Percentiles rank a stretch among this genome's conserved stretches.
phyloP scores from a whole-genome alignment of 768 basidiomycete genomes.

The Hygrophoropsis aurantiaca region DNA sequence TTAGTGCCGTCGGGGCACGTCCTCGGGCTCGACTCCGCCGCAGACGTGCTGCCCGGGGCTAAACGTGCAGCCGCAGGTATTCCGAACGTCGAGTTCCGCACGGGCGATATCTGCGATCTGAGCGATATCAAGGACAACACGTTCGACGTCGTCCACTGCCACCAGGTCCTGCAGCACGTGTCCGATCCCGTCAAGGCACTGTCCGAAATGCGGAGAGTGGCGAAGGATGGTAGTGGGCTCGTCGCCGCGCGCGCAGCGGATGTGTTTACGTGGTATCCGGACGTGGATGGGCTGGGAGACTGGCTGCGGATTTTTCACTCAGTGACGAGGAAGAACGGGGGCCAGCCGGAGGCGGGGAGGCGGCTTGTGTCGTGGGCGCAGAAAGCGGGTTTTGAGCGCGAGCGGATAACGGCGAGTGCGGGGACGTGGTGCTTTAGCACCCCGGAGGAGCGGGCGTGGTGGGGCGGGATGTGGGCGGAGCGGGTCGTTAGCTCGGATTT shows the following conservation, averaged over 20 bases:
- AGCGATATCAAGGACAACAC: conserved; percentile 33
- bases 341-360: conserved; percentile 41
- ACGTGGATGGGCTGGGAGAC: conserved; percentile 27
- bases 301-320: conserved; percentile 16
- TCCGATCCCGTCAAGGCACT: conserved; percentile 38
- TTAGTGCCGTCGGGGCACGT: conserved; percentile 38
- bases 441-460: conserved; percentile 37
- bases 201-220: conserved; percentile 49
- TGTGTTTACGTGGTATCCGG: conserved; percentile 32
- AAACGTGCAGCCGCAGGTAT: conserved; percentile 25
- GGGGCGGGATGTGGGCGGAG: conserved; percentile 39
- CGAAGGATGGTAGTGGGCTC: conserved; percentile 44
- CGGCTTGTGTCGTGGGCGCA: conserved; percentile 37
- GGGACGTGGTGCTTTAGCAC: conserved; percentile 39
- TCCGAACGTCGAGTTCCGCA: conserved; percentile 38
- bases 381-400: conserved; percentile 32
- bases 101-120: conserved; percentile 39
- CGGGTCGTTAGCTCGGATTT: conserved; percentile 34
- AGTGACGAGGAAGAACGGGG: conserved; percentile 30
- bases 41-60: conserved; percentile 34
- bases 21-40: conserved; percentile 36
- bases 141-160: conserved; percentile 51
- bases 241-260: conserved; percentile 46
- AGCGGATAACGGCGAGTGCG: conserved; percentile 24
- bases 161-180: conserved; percentile 52